Evolutionary conservation across 257 asterid genomes (phyloP), one percentile per base, ranked within the genome.

Genomic region (Lantana camara): DNA sequence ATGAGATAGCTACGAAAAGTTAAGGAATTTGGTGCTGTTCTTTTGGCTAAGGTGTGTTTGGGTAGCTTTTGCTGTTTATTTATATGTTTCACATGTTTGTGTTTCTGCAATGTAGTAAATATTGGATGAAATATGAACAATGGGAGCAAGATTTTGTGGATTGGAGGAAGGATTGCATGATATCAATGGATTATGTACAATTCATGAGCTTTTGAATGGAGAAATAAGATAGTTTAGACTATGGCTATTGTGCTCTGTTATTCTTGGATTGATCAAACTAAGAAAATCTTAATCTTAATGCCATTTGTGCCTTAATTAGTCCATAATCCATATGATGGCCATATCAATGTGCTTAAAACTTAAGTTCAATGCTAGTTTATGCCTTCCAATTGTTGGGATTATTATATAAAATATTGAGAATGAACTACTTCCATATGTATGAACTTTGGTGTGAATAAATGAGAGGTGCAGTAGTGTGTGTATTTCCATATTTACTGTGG

Each of bases 1-100:
- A 75, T 22, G 95, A 83, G 81, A 82, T 79, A 66, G 82, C 85
- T 9, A 51, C 50, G 0, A 88, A 69, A 70, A 82, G 72, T 53
- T 87, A 68, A 71, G 35, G 30, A 9, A 32, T 2, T 0, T 27
- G 32, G 50, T 44, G 71, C n/a, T 7, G 52, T 52, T 63, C 60
- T n/a, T n/a, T n/a, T 35, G 7, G 11, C 23, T n/a, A 49, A 40
- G 49, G 40, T 51, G 70, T 65, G 19, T 23, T 30, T 38, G 52
- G 64, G 10, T 15, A 66, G 74, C 62, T 57, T 77, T 32, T 52
- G 51, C 63, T 47, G 22, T 38, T 54, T 60, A 13, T 27, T 23
- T 15, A 62, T 64, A 40, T 38, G 44, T 66, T 12, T 44, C 34
- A 27, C 22, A 34, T 35, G 53, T 24, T 81, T 62, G 56, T 62